Evolutionary conservation across 345 rosid species (phyloP), one percentile per base, ranked within the genome.

Genomic region (Firmiana major): DNA sequence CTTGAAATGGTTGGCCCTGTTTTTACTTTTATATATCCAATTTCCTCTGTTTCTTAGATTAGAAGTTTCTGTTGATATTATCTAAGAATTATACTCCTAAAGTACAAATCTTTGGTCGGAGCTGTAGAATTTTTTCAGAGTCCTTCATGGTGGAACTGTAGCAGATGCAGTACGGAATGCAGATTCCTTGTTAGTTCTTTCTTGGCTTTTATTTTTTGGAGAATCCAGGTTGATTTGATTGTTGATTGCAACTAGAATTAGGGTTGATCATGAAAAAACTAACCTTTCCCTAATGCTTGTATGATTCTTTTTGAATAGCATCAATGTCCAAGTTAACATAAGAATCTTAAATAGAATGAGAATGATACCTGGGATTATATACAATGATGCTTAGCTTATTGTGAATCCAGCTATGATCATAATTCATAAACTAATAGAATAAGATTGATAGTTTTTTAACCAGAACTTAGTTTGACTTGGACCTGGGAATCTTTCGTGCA

Each of bases 1-100:
- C 97, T 93, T 65, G 98, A 96, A 88, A 96, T 96, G 99, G 98
- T 96, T 73, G 34, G 57, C 9, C 10, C 16, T 24, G 31, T n/a
- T 21, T 31, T 10, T 6, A 7, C 8, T 43, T 19, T 73, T 5
- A 48, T 15, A 48, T 3, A 2, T 12, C 59, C 24, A 38, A 4
- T 36, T 58, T 57, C 11, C 49, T 17, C 9, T 67, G 48, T 19
- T 49, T 59, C 2, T 36, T 31, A 6, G 19, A 10, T 53, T 38
- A 12, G 21, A 53, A 51, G 53, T 49, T 28, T 46, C 49, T 59
- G 21, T 31, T 70, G 7, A 70, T 48, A 69, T 48, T 57, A 48
- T 48, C n/a, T 66, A 16, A 43, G 34, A 31, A 31, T 31, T 31
- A 31, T 31, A 31, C 34, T 31, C 34, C 6, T 69, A 48, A 24